Evolutionary conservation across 148 eudicot genomes (phyloP).

Genomic region (Oxyria digyna): DNA sequence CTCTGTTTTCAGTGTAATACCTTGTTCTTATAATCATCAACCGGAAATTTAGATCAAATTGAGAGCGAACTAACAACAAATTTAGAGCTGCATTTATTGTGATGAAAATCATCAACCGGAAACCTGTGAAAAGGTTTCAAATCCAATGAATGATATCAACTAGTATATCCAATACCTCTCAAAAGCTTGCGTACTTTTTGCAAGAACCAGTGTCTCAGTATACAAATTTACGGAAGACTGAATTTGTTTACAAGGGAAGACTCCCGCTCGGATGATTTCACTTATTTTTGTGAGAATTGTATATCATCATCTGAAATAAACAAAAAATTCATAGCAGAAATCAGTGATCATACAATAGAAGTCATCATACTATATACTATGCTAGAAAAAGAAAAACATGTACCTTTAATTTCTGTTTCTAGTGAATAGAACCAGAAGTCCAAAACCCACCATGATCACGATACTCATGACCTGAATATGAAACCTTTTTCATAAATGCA

Average conservation of each 20-base stretch:
- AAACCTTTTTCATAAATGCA: not conserved
- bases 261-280: not conserved
- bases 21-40: not conserved
- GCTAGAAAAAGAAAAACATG: not conserved
- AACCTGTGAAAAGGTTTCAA: not conserved
- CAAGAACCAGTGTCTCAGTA: not conserved
- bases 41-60: too few relatives aligned
- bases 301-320: conserved; percentile 1
- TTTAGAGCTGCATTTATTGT: not conserved
- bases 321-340: not conserved
- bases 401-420: conserved; percentile 58
- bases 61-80: not conserved
- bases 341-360: not conserved
- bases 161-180: too few relatives aligned
- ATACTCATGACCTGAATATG: conserved; percentile 51
- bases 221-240: not conserved
- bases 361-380: not conserved
- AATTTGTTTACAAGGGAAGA: not conserved
- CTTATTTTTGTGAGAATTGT: not conserved
- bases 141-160: not conserved
- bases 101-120: not conserved
- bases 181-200: not conserved
- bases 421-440: conserved; percentile 56
- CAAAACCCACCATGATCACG: conserved; percentile 67
- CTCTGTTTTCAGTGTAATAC: not conserved